Evolutionary conservation across 495 filamentous ascomycete species (phyloP).

Genomic region (Talaromyces adpressus): DNA sequence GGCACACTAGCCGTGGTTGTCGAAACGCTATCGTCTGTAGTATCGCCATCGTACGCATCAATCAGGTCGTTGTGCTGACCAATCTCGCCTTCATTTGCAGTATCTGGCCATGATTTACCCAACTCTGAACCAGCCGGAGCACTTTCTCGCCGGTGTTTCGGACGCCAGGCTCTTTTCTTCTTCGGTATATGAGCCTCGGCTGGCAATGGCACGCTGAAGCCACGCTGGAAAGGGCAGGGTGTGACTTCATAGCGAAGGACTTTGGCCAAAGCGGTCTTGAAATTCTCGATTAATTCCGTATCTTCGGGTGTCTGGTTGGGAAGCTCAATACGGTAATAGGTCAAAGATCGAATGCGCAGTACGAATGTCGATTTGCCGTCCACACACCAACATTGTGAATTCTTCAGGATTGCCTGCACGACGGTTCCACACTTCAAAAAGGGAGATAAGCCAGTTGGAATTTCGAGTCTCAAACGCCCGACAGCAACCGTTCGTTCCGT

Average conservation of each 20-base stretch:
- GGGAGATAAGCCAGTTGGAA: constrained; percentile 69
- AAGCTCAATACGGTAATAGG: constrained; percentile 85
- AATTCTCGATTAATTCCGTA: constrained; percentile 45
- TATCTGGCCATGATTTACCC: background rate
- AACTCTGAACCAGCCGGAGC: constrained; percentile 7
- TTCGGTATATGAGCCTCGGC: constrained; percentile 58
- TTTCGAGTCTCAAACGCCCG: constrained; percentile 72
- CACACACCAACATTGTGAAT: constrained; percentile 88
- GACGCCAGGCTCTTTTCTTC: constrained; percentile 64
- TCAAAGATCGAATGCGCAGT: constrained; percentile 66
- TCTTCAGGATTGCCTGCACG: constrained; percentile 76
- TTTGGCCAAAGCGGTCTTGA: constrained; percentile 62
- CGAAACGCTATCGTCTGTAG: constrained; percentile 30
- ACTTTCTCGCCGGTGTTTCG: constrained; percentile 46
- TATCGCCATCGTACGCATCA: constrained; percentile 20
- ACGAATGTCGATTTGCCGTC: constrained; percentile 79
- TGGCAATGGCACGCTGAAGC: constrained; percentile 69
- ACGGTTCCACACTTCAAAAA: constrained; percentile 79
- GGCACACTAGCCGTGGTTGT: constrained; percentile 15
- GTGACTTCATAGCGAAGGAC: constrained; percentile 82
- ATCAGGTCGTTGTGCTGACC: background rate
- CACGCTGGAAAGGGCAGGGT: constrained; percentile 72
- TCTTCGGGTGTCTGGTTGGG: constrained; percentile 57
- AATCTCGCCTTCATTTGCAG: constrained; percentile 30
- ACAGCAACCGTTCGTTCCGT: constrained; percentile 78